A percentile compares a stretch with the other conserved stretches of the same genome.
Evolutionary conservation across 768 basidiomycete species (phyloP).

Genomic region (Dacryopinax primogenitus): DNA sequence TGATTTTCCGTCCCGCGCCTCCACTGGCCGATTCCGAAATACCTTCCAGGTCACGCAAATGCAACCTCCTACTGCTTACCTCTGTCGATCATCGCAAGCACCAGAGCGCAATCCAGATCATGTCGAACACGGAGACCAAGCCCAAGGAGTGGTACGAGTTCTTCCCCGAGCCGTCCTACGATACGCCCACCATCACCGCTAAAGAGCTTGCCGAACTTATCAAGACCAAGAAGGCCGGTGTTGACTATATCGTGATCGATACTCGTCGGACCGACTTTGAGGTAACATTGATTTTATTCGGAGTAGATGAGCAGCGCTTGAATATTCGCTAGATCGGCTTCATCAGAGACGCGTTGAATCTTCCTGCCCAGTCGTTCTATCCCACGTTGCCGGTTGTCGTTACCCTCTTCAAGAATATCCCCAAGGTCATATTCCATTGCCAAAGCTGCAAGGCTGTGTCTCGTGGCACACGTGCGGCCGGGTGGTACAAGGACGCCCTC

Average conservation of each 20-base stretch:
- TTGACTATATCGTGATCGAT: slow-evolving; percentile 30
- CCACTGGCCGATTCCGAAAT: background rate
- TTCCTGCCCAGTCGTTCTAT: slow-evolving; percentile 36
- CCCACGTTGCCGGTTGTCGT: slow-evolving; percentile 27
- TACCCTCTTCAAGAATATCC: slow-evolving; percentile 23
- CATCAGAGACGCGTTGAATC: slow-evolving; percentile 31
- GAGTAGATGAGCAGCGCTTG: too few relatives aligned
- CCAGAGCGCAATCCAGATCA: background rate
- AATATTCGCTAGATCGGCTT: slow-evolving; percentile 16
- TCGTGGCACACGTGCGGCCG: background rate
- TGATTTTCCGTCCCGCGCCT: background rate
- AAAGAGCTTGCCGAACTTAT: slow-evolving; percentile 22
- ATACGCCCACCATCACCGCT: slow-evolving; percentile 17
- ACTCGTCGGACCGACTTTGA: slow-evolving; percentile 31
- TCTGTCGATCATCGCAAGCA: background rate
- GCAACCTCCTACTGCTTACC: too few relatives aligned
- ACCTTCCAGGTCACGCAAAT: background rate
- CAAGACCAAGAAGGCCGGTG: slow-evolving; percentile 16
- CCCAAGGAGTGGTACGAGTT: slow-evolving; percentile 1
- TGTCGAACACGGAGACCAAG: background rate
- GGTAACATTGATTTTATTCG: slow-evolving; percentile 19
- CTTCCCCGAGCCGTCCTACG: background rate
- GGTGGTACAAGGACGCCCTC: slow-evolving; percentile 6
- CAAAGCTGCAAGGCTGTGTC: slow-evolving; percentile 6
- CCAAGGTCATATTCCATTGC: slow-evolving; percentile 19